A percentile compares a stretch with the other conserved stretches of the same genome.
Conservation (phyloP, 2,329 filamentous ascomycete genomes). For the Gaeumannomyces tritici region DNA sequence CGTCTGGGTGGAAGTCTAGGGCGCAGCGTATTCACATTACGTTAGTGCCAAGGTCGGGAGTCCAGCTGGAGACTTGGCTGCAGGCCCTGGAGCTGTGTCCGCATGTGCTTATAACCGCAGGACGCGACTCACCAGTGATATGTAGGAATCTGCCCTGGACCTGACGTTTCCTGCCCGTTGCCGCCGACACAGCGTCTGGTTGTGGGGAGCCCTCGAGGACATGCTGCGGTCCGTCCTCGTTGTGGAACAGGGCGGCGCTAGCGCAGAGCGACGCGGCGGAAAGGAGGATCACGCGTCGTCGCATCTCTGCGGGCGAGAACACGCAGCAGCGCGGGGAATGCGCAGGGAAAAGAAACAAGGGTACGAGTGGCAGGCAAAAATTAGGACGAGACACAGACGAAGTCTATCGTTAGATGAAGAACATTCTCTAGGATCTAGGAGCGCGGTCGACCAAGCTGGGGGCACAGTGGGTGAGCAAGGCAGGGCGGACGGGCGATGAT, state of each 20-base stretch:
- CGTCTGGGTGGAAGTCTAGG: constrained; percentile 84
- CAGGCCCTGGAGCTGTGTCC: neutral
- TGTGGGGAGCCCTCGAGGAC: constrained; percentile 8
- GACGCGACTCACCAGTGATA: constrained; percentile 60
- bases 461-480: neutral
- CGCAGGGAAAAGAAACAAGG: neutral
- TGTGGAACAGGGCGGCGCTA: constrained; percentile 14
- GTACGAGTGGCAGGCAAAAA: neutral
- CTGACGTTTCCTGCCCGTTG: constrained; percentile 23
- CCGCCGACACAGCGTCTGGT: constrained; percentile 7
- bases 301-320: constrained; percentile 2
- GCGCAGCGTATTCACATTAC: neutral
- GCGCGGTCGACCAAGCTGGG: neutral
- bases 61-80: neutral
- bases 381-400: neutral
- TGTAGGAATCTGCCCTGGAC: constrained; percentile 74
- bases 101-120: neutral
- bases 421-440: neutral
- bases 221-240: constrained; percentile 7
- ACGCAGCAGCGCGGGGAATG: neutral
- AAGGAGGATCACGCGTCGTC: constrained; percentile 1
- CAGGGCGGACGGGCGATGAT: neutral
- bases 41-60: neutral
- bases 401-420: neutral
- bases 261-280: constrained; percentile 15